phyloP scores from a whole-genome alignment of 2,329 filamentous ascomycete genomes.

The Aspergillus udagawae region DNA sequence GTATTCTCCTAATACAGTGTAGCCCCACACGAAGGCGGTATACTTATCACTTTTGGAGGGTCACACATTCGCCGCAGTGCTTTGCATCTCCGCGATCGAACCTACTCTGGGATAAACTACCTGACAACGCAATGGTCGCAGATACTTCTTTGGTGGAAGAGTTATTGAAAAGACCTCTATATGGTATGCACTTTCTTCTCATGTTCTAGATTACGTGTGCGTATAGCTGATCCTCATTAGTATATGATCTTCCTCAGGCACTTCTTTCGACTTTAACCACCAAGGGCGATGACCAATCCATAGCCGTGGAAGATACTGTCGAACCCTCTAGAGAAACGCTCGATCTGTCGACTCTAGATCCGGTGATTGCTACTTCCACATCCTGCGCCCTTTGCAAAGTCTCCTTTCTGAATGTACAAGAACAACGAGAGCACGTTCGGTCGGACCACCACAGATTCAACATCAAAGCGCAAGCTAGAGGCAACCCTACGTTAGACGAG shows the following conservation, averaged over 20 bases:
- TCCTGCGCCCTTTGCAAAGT: conserved; percentile 78
- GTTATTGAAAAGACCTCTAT: conserved; percentile 48
- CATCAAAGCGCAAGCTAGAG: conserved; percentile 82
- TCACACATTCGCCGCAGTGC: background rate
- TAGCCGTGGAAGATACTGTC: conserved; percentile 21
- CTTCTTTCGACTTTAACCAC: conserved; percentile 65
- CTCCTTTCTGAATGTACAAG: conserved; percentile 66
- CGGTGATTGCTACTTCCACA: conserved; percentile 53
- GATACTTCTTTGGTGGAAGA: conserved; percentile 28
- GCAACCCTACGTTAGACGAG: conserved; percentile 68
- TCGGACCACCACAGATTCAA: conserved; percentile 95
- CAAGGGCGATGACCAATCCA: conserved; percentile 45
- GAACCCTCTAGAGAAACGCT: conserved; percentile 19
- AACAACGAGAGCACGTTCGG: conserved; percentile 80
- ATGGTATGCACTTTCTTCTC: conserved; percentile 34
- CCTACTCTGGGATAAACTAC: background rate
- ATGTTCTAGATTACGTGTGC: background rate
- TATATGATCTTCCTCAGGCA: conserved; percentile 77
- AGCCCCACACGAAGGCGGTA: background rate
- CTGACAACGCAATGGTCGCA: conserved; percentile 12
- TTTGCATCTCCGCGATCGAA: background rate
- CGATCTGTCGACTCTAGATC: conserved; percentile 36
- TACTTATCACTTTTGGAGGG: background rate
- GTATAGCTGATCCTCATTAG: conserved; percentile 50
- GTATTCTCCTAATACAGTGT: background rate